Base-by-base conservation (phyloP, 2,329 filamentous ascomycete species). In the Xenosphaeropsis pyriputrescens region DNA sequence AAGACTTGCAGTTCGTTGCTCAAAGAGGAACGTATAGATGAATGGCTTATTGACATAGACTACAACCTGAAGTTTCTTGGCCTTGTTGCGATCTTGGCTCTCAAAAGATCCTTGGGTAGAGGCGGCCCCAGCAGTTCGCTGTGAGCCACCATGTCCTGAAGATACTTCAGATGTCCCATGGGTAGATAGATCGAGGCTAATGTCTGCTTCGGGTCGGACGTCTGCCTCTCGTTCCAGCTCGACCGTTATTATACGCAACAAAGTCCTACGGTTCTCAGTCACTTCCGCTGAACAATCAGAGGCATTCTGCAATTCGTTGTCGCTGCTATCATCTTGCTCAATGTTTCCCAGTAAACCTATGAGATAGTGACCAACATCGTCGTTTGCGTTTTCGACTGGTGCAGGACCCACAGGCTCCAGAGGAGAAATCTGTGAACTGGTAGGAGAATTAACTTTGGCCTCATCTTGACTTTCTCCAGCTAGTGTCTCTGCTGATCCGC, bases 11-110 rank as follows among this genome's bases (percentile, higher is more conserved):
- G 79, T 78, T 34, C 65, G 64, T 32, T 69, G 60, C 35, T 69
- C 59, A 55, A 89, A 89, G 4, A 91, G 62, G 43, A 91, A 79
- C 1, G 78, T 72, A 53, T 83, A 88, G 35, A 89, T 70, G 56
- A 89, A 89, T 0, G 84, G 84, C 17, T 69, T 71, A 53, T 77
- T 75, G 34, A 79, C 70, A 51, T 86, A 88, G 36, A 86, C 70
- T 6, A 86, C 69, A 1, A 84, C 77, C 1, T 78, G 72, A 32
- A 86, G 56, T 47, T 68, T 72, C 41, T 65, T 63, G 2, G 63
- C 60, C 49, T 70, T 72, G 51, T 68, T 71, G 40, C 61, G 57
- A 45, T 73, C 68, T 45, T 70, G 70, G 41, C 56, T 61, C 44
- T 64, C 57, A 41, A 63, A 64, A 11, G 47, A 49, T 15, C 31